Conservation (phyloP, 1,139 yeast species). For the Lizanozyma gosingica region DNA sequence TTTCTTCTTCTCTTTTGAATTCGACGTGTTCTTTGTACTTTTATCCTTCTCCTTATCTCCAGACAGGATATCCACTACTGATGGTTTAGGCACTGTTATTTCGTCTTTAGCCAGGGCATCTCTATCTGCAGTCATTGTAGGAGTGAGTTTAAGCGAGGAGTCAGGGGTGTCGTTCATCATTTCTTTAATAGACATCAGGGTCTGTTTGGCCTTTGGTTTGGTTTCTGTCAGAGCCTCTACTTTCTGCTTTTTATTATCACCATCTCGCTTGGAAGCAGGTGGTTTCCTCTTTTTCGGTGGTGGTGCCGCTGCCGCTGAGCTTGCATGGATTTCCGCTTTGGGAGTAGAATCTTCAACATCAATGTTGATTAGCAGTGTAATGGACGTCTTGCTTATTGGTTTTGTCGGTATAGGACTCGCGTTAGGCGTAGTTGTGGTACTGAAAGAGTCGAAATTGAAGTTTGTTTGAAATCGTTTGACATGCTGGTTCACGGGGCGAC, state of each 20-base stretch:
- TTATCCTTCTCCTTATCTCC: conserved; percentile 10
- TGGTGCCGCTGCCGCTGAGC: conserved; percentile 4
- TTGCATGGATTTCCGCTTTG: neutral
- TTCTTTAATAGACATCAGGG: neutral
- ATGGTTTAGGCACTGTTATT: neutral
- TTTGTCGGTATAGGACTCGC: conserved; percentile 1
- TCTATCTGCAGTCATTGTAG: neutral
- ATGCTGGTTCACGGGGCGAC: conserved; percentile 7
- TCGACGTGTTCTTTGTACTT: conserved; percentile 19
- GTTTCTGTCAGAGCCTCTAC: conserved; percentile 6
- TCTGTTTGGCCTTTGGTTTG: neutral
- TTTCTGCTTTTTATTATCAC: conserved; percentile 5
- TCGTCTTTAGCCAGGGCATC: neutral
- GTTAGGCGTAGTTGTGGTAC: conserved; percentile 3
- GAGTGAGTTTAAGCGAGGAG: neutral
- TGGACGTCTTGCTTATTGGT: conserved; percentile 9
- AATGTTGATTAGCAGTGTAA: conserved; percentile 12
- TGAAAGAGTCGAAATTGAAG: conserved; percentile 4
- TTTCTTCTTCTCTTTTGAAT: conserved; percentile 17
- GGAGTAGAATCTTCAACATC: conserved; percentile 7
- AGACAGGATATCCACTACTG: neutral
- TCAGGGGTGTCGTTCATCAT: conserved; percentile 4
- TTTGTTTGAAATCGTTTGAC: conserved; percentile 12
- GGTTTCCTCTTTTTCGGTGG: conserved; percentile 8
- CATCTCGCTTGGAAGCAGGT: conserved; percentile 2